Evolutionary conservation across 805 yeast genomes (phyloP), one percentile per base, ranked within the genome.

Genomic region (Zygosaccharomyces bisporus): DNA sequence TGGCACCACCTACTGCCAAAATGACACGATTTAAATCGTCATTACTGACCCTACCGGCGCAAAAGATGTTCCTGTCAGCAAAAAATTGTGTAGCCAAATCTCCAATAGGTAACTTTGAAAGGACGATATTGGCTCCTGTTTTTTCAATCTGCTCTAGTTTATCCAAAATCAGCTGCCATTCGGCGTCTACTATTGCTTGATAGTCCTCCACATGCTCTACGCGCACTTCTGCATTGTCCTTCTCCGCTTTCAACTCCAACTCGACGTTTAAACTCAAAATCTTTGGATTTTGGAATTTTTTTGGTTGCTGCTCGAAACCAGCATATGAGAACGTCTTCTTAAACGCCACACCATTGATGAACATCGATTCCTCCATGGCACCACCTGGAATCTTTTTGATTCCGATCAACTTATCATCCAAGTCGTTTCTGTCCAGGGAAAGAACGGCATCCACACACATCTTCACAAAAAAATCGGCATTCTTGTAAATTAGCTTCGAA

Each of bases 251-350:
- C 62, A 93, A 79, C 71, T 93, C 99, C 55, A 93, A 76, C 66
- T 93, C 99, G 32, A 93, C 90, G 61, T 93, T 93, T 60, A 93
- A 74, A 56, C 82, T 79, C 45, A 93, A 71, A 51, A 93, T 80
- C 66, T 83, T 86, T 37, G 99, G 96, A 65, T 86, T 73, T 14
- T 58, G 57, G 64, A 93, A 88, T 41, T 65, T 68, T 68, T 93
- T 93, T 41, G 99, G 99, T 69, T 93, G 99, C 72, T 93, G 99
- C 69, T 93, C 99, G 64, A 93, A 93, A 2, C 99, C 99, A 37
- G 99, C 99, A 59, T 93, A 93, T 19, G 97, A 84, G 60, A 93
- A 93, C 0, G 99, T 90, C 72, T 93, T 93, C 62, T 93, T 88
- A 70, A 93, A 93, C 3, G 97, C 99, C 49, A 93, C 98, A 62